Evolutionary conservation across 1,139 yeast species (phyloP).

Genomic region (Lodderomyces metapsilosis): DNA sequence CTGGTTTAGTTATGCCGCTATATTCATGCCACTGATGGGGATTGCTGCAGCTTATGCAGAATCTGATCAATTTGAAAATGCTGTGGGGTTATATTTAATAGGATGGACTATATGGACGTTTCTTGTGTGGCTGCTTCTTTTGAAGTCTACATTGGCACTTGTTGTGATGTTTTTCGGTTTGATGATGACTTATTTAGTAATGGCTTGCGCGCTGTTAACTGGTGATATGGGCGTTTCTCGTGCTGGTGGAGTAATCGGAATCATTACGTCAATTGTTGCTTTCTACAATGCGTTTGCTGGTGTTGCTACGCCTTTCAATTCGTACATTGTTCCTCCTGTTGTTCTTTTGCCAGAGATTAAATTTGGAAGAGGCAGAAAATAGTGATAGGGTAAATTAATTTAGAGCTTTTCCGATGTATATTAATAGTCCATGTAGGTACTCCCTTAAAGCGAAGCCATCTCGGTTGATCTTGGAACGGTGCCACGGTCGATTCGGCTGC

Average conservation of each 20-base stretch:
- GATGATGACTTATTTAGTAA: slow-evolving; percentile 37
- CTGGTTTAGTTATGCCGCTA: slow-evolving; percentile 43
- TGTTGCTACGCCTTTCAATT: slow-evolving; percentile 28
- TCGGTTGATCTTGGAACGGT: too few relatives aligned
- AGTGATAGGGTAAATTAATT: too few relatives aligned
- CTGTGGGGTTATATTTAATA: slow-evolving; percentile 41
- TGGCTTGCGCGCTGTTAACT: slow-evolving; percentile 40
- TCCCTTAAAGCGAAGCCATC: too few relatives aligned
- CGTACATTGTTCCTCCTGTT: slow-evolving; percentile 21
- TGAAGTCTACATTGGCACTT: slow-evolving; percentile 45
- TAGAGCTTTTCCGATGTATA: too few relatives aligned
- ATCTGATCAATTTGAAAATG: slow-evolving; percentile 29
- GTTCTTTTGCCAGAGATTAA: background rate
- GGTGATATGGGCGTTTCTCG: slow-evolving; percentile 27
- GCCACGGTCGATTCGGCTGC: too few relatives aligned
- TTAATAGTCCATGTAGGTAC: too few relatives aligned
- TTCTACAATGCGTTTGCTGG: slow-evolving; percentile 42
- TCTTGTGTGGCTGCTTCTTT: slow-evolving; percentile 36
- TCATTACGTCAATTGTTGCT: slow-evolving; percentile 40
- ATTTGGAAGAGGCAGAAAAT: background rate
- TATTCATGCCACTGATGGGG: slow-evolving; percentile 40
- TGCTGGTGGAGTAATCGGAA: slow-evolving; percentile 47
- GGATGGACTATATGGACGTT: slow-evolving; percentile 48
- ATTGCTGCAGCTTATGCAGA: slow-evolving; percentile 55
- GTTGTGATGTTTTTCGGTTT: slow-evolving; percentile 34